Conservation (phyloP, 768 basidiomycete genomes). For the Pulveroboletus sp. region DNA sequence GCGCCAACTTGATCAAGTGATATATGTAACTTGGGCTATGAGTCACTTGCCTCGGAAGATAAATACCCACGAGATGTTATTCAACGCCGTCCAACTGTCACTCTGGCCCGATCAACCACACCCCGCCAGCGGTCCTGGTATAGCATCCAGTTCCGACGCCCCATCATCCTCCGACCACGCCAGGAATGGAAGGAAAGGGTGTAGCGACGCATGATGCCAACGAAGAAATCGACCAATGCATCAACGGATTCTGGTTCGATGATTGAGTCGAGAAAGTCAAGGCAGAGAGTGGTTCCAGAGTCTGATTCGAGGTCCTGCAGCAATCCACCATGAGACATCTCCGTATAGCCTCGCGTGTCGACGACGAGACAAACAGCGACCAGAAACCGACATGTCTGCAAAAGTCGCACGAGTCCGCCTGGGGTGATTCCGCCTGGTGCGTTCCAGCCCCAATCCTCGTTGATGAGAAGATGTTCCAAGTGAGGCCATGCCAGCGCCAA, state of each 20-base stretch:
- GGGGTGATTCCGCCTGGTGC: constrained; percentile 4
- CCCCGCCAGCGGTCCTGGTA: too few species aligned
- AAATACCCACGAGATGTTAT: too few species aligned
- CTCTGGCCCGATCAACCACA: too few species aligned
- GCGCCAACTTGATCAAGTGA: too few species aligned
- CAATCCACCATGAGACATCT: not conserved
- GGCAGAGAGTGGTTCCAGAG: not conserved
- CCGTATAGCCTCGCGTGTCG: constrained; percentile 7
- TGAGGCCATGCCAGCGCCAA: constrained; percentile 8
- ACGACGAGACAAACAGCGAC: constrained; percentile 2
- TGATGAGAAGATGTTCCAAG: constrained; percentile 6
- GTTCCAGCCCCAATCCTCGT: constrained; percentile 8
- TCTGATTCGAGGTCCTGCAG: too few species aligned
- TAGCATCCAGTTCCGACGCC: too few species aligned
- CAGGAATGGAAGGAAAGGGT: too few species aligned
- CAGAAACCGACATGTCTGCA: not conserved
- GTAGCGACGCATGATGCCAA: not conserved
- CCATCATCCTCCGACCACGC: too few species aligned
- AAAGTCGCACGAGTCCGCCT: constrained; percentile 2
- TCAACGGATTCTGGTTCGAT: not conserved
- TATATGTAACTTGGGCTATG: too few species aligned
- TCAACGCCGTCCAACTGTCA: too few species aligned
- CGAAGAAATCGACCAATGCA: constrained; percentile 3
- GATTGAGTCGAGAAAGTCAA: constrained; percentile 3
- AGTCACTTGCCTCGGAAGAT: too few species aligned